Evolutionary conservation across 345 rosid genomes (phyloP).

Genomic region (Citrus hindsii): DNA sequence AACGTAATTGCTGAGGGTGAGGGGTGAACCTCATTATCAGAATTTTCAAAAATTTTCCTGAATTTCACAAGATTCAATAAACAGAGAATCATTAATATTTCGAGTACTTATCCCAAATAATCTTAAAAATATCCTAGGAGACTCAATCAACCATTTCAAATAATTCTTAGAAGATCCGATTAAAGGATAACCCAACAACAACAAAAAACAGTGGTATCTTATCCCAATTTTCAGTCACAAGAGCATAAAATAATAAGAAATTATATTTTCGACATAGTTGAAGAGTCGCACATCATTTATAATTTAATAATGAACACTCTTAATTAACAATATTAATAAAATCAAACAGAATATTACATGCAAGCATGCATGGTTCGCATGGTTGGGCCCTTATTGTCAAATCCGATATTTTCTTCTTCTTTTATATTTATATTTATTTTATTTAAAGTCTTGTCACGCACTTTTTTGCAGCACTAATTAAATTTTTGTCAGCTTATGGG

Average conservation of each 20-base stretch:
- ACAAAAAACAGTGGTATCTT: neutral
- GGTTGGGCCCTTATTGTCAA: neutral
- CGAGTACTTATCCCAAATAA: too few species aligned
- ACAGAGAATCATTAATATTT: too few species aligned
- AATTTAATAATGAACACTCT: neutral
- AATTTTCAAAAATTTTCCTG: too few species aligned
- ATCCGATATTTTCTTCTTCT: neutral
- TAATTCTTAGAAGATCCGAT: neutral
- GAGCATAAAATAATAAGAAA: neutral
- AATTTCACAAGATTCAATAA: too few species aligned
- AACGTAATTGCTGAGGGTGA: too few species aligned
- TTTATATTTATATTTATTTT: neutral
- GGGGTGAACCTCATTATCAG: too few species aligned
- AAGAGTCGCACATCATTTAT: neutral
- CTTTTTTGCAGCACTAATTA: neutral
- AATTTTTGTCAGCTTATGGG: neutral
- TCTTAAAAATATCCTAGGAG: neutral
- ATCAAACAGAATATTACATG: neutral
- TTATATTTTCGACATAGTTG: neutral
- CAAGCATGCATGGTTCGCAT: neutral
- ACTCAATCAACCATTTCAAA: neutral
- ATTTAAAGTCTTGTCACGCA: neutral
- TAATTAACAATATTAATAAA: neutral
- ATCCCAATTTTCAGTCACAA: neutral
- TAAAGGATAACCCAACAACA: too few species aligned